Evolutionary conservation across 805 yeast species (phyloP).

Genomic region (Barnettozyma pratensis): DNA sequence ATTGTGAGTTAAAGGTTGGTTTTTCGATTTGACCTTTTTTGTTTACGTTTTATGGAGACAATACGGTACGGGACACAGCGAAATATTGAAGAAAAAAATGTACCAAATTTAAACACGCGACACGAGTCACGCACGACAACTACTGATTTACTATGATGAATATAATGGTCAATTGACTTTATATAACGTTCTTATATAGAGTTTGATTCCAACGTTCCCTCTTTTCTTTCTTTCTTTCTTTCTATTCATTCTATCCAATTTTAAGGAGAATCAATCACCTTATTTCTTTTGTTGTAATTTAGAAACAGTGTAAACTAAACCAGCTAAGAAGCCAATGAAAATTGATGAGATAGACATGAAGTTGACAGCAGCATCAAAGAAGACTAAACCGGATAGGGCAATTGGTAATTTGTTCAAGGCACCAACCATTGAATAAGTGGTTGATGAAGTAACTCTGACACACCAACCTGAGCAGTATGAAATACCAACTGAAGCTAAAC

Average conservation of each 20-base stretch:
- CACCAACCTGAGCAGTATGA: constrained; percentile 99
- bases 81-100: no score
- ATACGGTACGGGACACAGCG: neutral
- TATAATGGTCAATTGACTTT: neutral
- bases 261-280: neutral
- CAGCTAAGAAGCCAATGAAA: constrained; percentile 90
- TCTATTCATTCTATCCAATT: neutral
- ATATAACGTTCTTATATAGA: neutral
- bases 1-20: no score
- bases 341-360: constrained; percentile 89
- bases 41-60: neutral
- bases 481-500: constrained; percentile 92
- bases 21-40: neutral
- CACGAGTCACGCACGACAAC: no score
- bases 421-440: constrained; percentile 99
- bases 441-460: constrained; percentile 97
- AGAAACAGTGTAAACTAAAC: constrained; percentile 92
- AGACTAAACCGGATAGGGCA: constrained; percentile 89
- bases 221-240: no score
- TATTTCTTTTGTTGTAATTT: constrained; percentile 71
- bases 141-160: neutral
- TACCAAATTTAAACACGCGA: no score
- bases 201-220: no score
- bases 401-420: constrained; percentile 97
- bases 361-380: constrained; percentile 93